These are phyloP conservation scores for Thermoascus crustaceus DNA, from an alignment of 2,329 filamentous ascomycete genomes.

Conservation along the genomic window DNA sequence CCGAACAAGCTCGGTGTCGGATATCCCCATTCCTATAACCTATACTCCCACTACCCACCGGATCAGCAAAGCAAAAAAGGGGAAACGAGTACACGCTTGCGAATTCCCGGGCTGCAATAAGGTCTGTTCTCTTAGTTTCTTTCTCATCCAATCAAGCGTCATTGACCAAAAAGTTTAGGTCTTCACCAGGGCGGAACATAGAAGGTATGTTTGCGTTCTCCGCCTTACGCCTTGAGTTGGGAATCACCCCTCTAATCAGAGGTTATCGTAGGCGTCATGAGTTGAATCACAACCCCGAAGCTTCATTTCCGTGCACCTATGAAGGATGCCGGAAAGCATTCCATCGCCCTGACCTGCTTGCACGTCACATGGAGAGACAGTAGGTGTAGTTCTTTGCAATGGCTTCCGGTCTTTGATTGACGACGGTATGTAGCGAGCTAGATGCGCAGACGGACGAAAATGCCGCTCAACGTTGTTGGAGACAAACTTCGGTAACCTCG, in stretches of 20 bases:
- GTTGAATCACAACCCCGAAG: constrained; percentile 43
- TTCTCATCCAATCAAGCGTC: constrained; percentile 5
- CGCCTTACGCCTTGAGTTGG: too few species aligned
- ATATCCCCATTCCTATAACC: constrained; percentile 29
- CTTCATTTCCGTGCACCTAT: constrained; percentile 36
- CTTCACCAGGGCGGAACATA: constrained; percentile 44
- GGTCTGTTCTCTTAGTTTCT: constrained; percentile 22
- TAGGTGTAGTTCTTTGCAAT: constrained; percentile 20
- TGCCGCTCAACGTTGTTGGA: constrained; percentile 16
- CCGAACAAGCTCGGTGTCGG: constrained; percentile 19
- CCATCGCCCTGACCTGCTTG: constrained; percentile 39
- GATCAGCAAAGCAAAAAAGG: constrained; percentile 46
- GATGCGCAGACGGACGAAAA: constrained; percentile 26
- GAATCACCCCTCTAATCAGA: too few species aligned
- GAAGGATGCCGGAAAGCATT: constrained; percentile 41
- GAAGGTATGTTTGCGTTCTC: constrained; percentile 29
- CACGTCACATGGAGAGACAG: constrained; percentile 45
- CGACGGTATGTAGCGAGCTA: constrained; percentile 20
- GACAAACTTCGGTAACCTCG: constrained; percentile 14
- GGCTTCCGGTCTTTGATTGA: constrained; percentile 6
- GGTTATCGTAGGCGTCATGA: constrained; percentile 40
- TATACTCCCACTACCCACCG: constrained; percentile 44
- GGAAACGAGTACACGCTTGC: constrained; percentile 43
- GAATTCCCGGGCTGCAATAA: constrained; percentile 41
- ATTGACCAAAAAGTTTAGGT: constrained; percentile 25